phyloP scores from a whole-genome alignment of 1,284 basidiomycete species.

The Sporisorium reilianum region DNA sequence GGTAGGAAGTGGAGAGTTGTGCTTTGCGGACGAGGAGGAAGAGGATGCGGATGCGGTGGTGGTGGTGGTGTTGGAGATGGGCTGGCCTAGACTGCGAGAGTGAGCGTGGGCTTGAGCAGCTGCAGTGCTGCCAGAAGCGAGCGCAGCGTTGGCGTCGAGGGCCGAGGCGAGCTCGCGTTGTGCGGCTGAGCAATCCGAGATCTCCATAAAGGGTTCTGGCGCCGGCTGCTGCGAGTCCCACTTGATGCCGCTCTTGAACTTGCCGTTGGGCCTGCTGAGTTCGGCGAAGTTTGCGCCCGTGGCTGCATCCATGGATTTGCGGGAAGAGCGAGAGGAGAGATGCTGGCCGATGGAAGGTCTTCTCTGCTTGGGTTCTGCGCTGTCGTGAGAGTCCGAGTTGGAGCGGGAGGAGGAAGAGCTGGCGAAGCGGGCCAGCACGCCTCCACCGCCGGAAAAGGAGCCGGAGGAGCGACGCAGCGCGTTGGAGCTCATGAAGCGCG shows the following conservation, averaged over 20 bases:
- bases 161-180: constrained; percentile 18
- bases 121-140: constrained; percentile 50
- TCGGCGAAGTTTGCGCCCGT: constrained; percentile 41
- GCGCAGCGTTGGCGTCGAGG: constrained; percentile 15
- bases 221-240: constrained; percentile 37
- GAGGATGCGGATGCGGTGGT: neutral
- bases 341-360: constrained; percentile 35
- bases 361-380: constrained; percentile 7
- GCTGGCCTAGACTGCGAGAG: constrained; percentile 27
- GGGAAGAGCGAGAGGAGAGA: constrained; percentile 31
- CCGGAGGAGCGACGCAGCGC: constrained; percentile 31
- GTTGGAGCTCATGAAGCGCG: constrained; percentile 23
- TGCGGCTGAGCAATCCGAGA: constrained; percentile 21
- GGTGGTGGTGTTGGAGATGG: constrained; percentile 9
- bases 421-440: constrained; percentile 25
- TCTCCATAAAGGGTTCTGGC: constrained; percentile 56
- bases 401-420: constrained; percentile 22
- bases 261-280: constrained; percentile 47
- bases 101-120: constrained; percentile 51
- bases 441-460: constrained; percentile 16
- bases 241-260: constrained; percentile 56
- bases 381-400: neutral
- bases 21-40: neutral
- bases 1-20: constrained; percentile 15
- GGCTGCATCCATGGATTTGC: constrained; percentile 18